Evolutionary conservation across 805 yeast species (phyloP).

Genomic region (Candida sakaeoensis): DNA sequence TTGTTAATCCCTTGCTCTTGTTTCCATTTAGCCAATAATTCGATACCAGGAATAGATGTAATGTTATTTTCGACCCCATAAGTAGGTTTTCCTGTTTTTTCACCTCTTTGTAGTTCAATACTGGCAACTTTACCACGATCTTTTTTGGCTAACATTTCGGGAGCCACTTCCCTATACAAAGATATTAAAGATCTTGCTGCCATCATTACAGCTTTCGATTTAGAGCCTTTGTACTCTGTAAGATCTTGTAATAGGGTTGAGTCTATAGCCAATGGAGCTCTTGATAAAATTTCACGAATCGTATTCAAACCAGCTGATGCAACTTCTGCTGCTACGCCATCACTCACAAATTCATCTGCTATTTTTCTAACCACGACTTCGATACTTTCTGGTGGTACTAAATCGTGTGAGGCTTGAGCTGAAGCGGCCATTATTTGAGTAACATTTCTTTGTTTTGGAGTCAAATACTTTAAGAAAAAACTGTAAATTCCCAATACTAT

Average conservation of each 20-base stretch:
- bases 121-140: slow-evolving; percentile 94
- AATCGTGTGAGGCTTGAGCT: slow-evolving; percentile 95
- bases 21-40: slow-evolving; percentile 85
- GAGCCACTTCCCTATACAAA: slow-evolving; percentile 90
- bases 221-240: slow-evolving; percentile 86
- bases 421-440: slow-evolving; percentile 95
- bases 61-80: slow-evolving; percentile 72
- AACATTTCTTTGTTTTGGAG: slow-evolving; percentile 92
- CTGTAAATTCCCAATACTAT: slow-evolving; percentile 88
- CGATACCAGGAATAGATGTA: slow-evolving; percentile 87
- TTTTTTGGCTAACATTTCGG: slow-evolving; percentile 85
- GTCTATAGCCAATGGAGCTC: slow-evolving; percentile 95
- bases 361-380: slow-evolving; percentile 79
- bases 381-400: slow-evolving; percentile 94
- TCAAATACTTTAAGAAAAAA: slow-evolving; percentile 79
- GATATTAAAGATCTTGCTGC: slow-evolving; percentile 89
- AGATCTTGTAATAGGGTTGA: slow-evolving; percentile 84
- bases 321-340: slow-evolving; percentile 97
- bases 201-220: slow-evolving; percentile 88
- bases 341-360: slow-evolving; percentile 96
- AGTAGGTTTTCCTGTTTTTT: slow-evolving; percentile 47
- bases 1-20: slow-evolving; percentile 53
- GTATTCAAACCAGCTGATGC: slow-evolving; percentile 98
- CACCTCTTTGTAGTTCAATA: slow-evolving; percentile 68
- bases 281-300: slow-evolving; percentile 84